Evolutionary conservation across 306 rosid genomes (phyloP).

Genomic region (Dalbergia cultrata): DNA sequence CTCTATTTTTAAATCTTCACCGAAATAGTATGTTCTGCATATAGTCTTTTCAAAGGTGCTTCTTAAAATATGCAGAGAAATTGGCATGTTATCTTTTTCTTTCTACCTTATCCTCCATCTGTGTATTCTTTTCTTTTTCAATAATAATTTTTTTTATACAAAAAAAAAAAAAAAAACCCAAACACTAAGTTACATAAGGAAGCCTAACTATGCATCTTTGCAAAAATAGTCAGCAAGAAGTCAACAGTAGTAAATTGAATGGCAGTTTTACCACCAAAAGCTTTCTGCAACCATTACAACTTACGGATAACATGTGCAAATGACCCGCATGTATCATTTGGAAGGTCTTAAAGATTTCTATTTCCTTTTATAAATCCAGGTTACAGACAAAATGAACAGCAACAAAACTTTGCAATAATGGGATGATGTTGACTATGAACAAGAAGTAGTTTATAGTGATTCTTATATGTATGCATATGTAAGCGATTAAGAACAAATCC

Average conservation of each 20-base stretch:
- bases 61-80: background rate
- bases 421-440: background rate
- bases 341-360: slow-evolving; percentile 6
- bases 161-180: background rate
- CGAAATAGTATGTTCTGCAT: background rate
- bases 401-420: slow-evolving; percentile 23
- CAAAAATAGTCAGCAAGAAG: background rate
- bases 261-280: slow-evolving; percentile 34
- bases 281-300: background rate
- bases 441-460: slow-evolving; percentile 22
- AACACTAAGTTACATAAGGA: background rate
- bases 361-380: slow-evolving; percentile 4
- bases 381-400: slow-evolving; percentile 24
- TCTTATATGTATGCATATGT: background rate
- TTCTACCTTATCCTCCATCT: background rate
- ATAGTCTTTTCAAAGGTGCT: background rate
- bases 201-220: slow-evolving; percentile 18
- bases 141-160: background rate
- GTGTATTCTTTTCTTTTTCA: background rate
- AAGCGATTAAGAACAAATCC: slow-evolving; percentile 36
- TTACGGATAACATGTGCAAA: background rate
- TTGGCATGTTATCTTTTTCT: background rate
- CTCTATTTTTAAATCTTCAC: slow-evolving; percentile 2
- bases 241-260: slow-evolving; percentile 10
- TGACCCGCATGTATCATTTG: slow-evolving; percentile 25